phyloP scores from a whole-genome alignment of 2,329 filamentous ascomycete species.

The Teratosphaeria zuluensis region DNA sequence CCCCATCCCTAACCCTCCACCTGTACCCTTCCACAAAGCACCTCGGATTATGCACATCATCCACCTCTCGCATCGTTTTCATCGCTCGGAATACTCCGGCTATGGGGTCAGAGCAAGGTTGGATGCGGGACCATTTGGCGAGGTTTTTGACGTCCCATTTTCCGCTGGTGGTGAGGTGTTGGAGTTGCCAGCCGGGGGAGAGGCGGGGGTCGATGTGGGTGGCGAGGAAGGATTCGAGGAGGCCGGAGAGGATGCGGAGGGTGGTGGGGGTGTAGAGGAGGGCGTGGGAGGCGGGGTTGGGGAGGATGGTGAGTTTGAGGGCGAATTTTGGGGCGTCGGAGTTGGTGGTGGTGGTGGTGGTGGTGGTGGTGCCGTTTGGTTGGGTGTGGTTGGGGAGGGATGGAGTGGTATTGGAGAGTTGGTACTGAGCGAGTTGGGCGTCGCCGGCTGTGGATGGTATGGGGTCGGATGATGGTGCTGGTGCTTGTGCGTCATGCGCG shows the following conservation, averaged over 20 bases:
- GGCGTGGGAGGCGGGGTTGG: conserved; percentile 70
- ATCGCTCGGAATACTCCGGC: conserved; percentile 74
- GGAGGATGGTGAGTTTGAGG: conserved; percentile 61
- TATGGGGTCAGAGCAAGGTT: conserved; percentile 44
- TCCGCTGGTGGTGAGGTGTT: conserved; percentile 75
- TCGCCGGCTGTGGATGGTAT: conserved; percentile 8
- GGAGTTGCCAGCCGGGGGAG: conserved; percentile 80
- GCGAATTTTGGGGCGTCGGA: conserved; percentile 27
- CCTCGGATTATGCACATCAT: conserved; percentile 68
- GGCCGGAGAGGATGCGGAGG: conserved; percentile 65
- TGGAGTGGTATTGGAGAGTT: neutral
- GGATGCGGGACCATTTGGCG: conserved; percentile 40
- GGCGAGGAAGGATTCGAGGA: conserved; percentile 74
- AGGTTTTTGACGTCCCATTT: conserved; percentile 99
- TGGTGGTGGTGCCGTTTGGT: neutral
- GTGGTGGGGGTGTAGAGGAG: conserved; percentile 71
- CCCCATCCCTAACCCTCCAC: conserved; percentile 51
- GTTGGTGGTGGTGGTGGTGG: conserved; percentile 9
- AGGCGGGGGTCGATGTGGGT: conserved; percentile 66
- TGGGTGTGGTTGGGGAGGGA: too few relatives aligned
- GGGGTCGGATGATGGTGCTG: neutral
- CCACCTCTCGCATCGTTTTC: conserved; percentile 86
- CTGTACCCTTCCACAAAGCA: conserved; percentile 62
- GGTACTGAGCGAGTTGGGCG: conserved; percentile 5
- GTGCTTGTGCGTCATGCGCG: neutral